Evolutionary conservation across 2,329 filamentous ascomycete genomes (phyloP).

Genomic region (Colletotrichum salicis): DNA sequence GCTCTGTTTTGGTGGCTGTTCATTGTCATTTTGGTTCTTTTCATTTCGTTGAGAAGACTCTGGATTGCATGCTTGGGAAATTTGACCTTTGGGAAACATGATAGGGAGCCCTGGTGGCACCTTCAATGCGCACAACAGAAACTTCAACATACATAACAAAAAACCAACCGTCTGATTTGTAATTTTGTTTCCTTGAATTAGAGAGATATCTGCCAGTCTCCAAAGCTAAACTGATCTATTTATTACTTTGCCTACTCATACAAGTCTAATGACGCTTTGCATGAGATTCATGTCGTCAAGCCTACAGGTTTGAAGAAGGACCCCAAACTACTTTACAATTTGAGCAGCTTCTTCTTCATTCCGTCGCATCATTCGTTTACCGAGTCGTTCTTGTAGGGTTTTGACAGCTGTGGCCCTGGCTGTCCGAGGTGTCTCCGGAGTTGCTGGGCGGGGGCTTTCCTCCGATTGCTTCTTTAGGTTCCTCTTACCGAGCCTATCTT

Average conservation of each 20-base stretch:
- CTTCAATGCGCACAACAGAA: neutral
- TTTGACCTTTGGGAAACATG: neutral
- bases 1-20: no score
- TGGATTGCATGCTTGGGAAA: neutral
- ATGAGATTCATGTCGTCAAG: neutral
- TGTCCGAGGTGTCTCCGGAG: conserved; percentile 6
- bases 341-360: neutral
- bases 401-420: conserved; percentile 10
- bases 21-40: neutral
- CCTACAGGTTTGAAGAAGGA: neutral
- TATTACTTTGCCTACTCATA: neutral
- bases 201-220: neutral
- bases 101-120: neutral
- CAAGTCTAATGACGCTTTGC: neutral
- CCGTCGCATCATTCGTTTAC: conserved; percentile 21
- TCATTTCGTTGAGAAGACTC: neutral
- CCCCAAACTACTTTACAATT: no score
- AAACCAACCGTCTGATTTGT: neutral
- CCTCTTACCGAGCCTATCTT: conserved; percentile 16
- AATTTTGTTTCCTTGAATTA: neutral
- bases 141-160: neutral
- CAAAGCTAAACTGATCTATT: neutral
- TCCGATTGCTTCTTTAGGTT: neutral
- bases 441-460: neutral
- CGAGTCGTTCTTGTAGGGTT: conserved; percentile 12